These are phyloP conservation scores for Colletotrichum orbiculare DNA, from an alignment of 2,329 filamentous ascomycete genomes.

Conservation along the genomic window DNA sequence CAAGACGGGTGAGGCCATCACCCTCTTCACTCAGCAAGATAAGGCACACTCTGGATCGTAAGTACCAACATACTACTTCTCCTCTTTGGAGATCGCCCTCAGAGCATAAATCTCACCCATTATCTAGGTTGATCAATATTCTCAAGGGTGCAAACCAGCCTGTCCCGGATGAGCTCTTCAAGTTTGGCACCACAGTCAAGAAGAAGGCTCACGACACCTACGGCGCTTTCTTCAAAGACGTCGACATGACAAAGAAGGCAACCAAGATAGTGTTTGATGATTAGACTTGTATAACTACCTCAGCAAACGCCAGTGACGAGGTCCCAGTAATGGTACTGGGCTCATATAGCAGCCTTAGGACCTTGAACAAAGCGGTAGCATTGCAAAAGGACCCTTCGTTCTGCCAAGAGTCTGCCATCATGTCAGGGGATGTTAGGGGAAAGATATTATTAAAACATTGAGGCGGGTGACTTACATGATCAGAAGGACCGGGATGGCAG, in stretches of 20 bases:
- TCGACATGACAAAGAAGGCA: conserved; percentile 82
- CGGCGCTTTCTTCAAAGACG: conserved; percentile 94
- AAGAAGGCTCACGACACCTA: conserved; percentile 98
- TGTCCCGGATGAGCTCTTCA: conserved; percentile 89
- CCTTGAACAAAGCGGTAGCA: conserved; percentile 57
- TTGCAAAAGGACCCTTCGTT: conserved; percentile 64
- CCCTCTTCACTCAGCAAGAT: conserved; percentile 94
- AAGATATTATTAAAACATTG: conserved; percentile 15
- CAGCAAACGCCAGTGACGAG: no score
- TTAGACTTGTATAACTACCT: not conserved
- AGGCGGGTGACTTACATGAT: conserved; percentile 66
- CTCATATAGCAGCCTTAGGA: conserved; percentile 40
- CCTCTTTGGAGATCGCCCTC: not conserved
- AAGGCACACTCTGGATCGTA: conserved; percentile 90
- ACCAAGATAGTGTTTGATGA: conserved; percentile 93
- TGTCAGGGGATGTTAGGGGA: conserved; percentile 24
- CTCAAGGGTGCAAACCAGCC: conserved; percentile 91
- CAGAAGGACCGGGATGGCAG: conserved; percentile 63
- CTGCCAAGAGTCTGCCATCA: conserved; percentile 60
- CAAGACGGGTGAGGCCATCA: conserved; percentile 88
- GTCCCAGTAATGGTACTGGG: not conserved
- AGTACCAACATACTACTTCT: conserved; percentile 52
- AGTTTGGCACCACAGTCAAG: conserved; percentile 98
- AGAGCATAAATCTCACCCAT: conserved; percentile 37
- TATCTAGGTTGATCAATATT: conserved; percentile 84